Evolutionary conservation across 768 basidiomycete genomes (phyloP), one percentile per base, ranked within the genome.

Genomic region (Leccinellum albellum): DNA sequence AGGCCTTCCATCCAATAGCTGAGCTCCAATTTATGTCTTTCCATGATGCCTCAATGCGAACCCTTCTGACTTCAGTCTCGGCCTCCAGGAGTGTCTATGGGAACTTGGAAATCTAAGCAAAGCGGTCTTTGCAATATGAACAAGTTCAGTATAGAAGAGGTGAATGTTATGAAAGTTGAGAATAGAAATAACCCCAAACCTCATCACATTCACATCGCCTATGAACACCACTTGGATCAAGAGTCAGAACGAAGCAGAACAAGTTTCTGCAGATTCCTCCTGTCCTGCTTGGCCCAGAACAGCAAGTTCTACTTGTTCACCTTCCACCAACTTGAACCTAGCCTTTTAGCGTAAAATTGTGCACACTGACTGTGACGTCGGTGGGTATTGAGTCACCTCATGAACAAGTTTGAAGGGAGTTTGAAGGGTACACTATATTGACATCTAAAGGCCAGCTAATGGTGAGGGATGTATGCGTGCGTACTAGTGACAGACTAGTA

Each of bases 21-120:
- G 87, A 93, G 67, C 69, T 94, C 35, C 92, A 96, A 73, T 93
- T 95, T 68, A 91, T 93, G 86, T 88, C 92, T 15, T 98, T 98
- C 70, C 82, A 97, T 57, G 97, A 99, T 66, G 97, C n/a, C 97
- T 20, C 95, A 95, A 4, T 84, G 91, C 40, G 94, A 93, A 1
- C 85, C 86, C 13, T n/a, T 91, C 92, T 9, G 94, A 98, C 72
- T 97, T 94, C 75, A 92, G 89, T 68, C 83, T 98, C 56, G 91
- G 80, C 60, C 91, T 98, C 52, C 95, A 97, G 70, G 94, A 96
- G 66, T 91, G 93, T 69, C 78, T 89, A 2, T 91, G 88, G 87
- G 89, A 17, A 74, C 92, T 60, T 92, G 88, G 85, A 92, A 92
- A 70, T 88, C 88, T 1, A 89, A 90, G 81, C 89, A 96, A 74